Evolutionary conservation across 73 alveolate species (phyloP), one percentile per base, ranked within the genome.

Genomic region (Uronychia setigera): DNA sequence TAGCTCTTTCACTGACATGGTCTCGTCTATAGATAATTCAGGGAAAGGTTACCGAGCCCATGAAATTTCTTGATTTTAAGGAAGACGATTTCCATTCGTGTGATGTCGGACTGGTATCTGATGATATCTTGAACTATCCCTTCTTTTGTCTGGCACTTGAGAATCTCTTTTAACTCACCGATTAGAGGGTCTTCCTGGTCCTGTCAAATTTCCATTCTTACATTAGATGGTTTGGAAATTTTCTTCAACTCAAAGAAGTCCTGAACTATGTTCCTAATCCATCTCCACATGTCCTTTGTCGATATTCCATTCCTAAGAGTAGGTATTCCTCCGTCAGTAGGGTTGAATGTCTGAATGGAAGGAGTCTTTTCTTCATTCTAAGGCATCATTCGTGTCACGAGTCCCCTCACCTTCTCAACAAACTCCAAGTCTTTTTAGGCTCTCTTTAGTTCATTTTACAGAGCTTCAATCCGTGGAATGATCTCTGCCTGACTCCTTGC

Each of bases 351-450:
- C 19, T 46, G 67, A 5, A 46, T 46, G 5, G 67, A 46, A 46
- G 67, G 67, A 46, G 67, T 19, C 19, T 46, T 46, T 19, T 46
- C 67, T 46, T 46, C 67, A 46, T 11, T 11, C n/a, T 46, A 11
- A 19, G 67, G 67, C n/a, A 46, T 46, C 67, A 46, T 46, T 19
- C 67, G 5, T 19, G 67, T 46, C n/a, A 46, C 19, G n/a, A 46
- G 67, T 46, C 67, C 67, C 67, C 67, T 46, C 67, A 46, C 67
- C 67, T 46, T 46, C 19, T 46, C 67, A 5, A 46, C 67, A 46
- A 46, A 46, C 67, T 46, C 67, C 67, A 46, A 46, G 19, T 46
- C 67, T 19, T 46, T 46, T 11, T 5, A 46, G 19, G 67, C 67
- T 46, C 67, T 46, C 19, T 46, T 46, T 5, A 46, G 67, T 19